Conservation (phyloP, 1,284 basidiomycete genomes). For the Cystobasidium sp. region DNA sequence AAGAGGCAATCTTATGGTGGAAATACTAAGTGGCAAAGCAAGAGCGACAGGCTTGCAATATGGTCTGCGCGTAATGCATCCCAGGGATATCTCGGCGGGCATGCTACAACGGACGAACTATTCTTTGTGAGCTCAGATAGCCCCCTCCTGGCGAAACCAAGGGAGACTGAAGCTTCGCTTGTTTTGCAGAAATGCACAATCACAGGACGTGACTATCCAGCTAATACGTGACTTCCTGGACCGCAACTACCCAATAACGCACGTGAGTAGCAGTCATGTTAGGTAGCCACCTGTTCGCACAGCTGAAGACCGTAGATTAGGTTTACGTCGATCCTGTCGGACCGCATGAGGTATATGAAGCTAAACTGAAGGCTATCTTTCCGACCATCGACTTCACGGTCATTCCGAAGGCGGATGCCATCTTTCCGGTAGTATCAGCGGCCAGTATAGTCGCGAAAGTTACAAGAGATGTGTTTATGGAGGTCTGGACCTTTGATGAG, state of each 20-base stretch:
- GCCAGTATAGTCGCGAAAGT: slow-evolving; percentile 97
- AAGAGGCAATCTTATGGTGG: slow-evolving; percentile 55
- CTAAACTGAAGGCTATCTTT: slow-evolving; percentile 75
- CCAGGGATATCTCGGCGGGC: slow-evolving; percentile 85
- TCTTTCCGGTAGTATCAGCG: slow-evolving; percentile 95
- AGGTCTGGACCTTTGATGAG: slow-evolving; percentile 71
- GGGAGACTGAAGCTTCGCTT: not conserved
- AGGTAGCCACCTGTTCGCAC: not conserved
- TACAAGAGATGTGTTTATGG: slow-evolving; percentile 87
- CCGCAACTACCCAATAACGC: slow-evolving; percentile 78
- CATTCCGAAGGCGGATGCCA: slow-evolving; percentile 87
- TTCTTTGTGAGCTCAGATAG: slow-evolving; percentile 66
- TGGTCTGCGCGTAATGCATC: slow-evolving; percentile 84
- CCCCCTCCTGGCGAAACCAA: not conserved
- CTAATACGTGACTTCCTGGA: slow-evolving; percentile 82
- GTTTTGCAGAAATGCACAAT: slow-evolving; percentile 71
- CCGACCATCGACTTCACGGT: slow-evolving; percentile 86
- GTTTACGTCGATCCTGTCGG: slow-evolving; percentile 96
- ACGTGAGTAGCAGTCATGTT: slow-evolving; percentile 62
- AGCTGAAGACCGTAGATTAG: slow-evolving; percentile 58
- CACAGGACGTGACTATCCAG: slow-evolving; percentile 85
- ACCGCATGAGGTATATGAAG: slow-evolving; percentile 80
- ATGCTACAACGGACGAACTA: slow-evolving; percentile 84
- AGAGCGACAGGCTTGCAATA: slow-evolving; percentile 68
- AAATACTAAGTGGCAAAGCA: slow-evolving; percentile 52